Percentiles rank a stretch among this genome's conserved stretches.
Evolutionary conservation across 1,139 yeast genomes (phyloP).

Genomic region (Taiozyma onychis): DNA sequence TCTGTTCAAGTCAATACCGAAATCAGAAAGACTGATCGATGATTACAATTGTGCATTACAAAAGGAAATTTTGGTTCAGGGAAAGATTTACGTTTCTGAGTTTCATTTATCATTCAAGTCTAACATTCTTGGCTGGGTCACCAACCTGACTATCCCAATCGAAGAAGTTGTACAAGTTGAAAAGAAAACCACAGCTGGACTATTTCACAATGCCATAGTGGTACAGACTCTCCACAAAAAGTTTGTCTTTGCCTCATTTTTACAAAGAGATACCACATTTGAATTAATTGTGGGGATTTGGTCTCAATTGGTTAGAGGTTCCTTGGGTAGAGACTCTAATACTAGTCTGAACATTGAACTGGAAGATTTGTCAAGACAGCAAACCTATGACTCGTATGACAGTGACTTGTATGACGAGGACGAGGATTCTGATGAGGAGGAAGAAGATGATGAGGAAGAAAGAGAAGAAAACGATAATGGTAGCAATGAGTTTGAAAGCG

Average conservation of each 20-base stretch:
- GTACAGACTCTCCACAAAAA: conserved; percentile 66
- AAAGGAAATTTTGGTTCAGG: conserved; percentile 68
- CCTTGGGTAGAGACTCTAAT: conserved; percentile 10
- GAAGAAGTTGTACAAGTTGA: conserved; percentile 68
- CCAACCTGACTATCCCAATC: conserved; percentile 59
- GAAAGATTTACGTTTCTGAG: conserved; percentile 59
- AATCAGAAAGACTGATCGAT: conserved; percentile 49
- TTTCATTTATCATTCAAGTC: conserved; percentile 62
- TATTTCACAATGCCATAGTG: conserved; percentile 72
- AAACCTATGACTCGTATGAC: conserved; percentile 1
- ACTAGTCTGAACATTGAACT: conserved; percentile 14
- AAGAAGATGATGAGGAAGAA: not conserved
- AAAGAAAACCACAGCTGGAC: conserved; percentile 64
- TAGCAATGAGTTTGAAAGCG: conserved; percentile 9
- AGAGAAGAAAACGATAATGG: conserved; percentile 4
- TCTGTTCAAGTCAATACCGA: conserved; percentile 50
- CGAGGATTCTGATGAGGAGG: conserved; percentile 25
- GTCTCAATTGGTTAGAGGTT: conserved; percentile 34
- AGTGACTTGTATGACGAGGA: conserved; percentile 23
- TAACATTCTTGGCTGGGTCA: conserved; percentile 70
- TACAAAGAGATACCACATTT: conserved; percentile 62
- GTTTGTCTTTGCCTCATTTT: conserved; percentile 66
- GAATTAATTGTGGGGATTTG: conserved; percentile 58
- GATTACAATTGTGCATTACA: conserved; percentile 71
- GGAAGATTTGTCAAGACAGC: not conserved